These are phyloP conservation scores for Geotrichum cucujoidarum DNA, from an alignment of 1,139 yeast species.

Conservation along the genomic window DNA sequence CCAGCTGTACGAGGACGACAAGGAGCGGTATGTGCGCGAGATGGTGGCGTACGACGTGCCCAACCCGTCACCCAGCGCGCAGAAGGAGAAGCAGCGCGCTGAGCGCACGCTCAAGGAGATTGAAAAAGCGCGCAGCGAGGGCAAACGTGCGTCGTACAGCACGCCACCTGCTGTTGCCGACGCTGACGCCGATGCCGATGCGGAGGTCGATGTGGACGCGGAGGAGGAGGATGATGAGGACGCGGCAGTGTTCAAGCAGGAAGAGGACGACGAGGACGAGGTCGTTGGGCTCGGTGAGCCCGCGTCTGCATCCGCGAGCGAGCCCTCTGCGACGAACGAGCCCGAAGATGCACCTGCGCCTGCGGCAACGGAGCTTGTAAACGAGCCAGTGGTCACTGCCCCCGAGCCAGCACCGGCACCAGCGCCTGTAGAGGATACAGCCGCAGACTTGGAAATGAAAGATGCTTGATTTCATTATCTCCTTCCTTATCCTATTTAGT, in stretches of 20 bases:
- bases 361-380: neutral
- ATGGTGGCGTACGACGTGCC: constrained; percentile 55
- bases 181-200: neutral
- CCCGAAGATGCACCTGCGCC: neutral
- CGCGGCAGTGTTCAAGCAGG: neutral
- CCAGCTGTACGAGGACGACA: constrained; percentile 74
- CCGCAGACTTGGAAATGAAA: constrained; percentile 3
- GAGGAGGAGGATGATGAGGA: neutral
- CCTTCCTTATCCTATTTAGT: no score
- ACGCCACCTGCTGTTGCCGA: neutral
- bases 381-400: neutral
- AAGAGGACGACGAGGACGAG: no score
- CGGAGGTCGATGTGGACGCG: neutral
- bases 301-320: neutral
- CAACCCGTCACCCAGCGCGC: constrained; percentile 27
- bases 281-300: neutral
- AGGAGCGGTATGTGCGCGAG: constrained; percentile 67
- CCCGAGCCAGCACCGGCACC: neutral
- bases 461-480: neutral
- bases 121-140: constrained; percentile 24
- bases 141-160: neutral
- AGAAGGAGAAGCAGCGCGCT: constrained; percentile 28
- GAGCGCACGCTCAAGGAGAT: constrained; percentile 27
- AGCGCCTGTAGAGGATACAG: neutral
- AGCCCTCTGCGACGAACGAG: neutral